A percentile compares a stretch with the other conserved stretches of the same genome.
Evolutionary conservation across 768 basidiomycete genomes (phyloP).

Genomic region (Leccinum ochraceum): DNA sequence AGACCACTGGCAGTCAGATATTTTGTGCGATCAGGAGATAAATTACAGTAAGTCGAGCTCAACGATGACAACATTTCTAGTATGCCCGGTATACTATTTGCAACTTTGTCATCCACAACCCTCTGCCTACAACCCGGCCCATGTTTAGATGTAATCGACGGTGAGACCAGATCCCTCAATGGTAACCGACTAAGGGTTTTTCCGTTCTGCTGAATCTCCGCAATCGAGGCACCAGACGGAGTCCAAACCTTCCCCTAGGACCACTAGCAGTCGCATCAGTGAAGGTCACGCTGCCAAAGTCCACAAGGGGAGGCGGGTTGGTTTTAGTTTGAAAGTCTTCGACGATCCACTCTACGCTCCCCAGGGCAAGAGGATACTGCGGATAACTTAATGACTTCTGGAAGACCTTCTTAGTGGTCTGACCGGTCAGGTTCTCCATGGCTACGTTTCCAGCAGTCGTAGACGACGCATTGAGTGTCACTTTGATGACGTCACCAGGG

Average conservation of each 20-base stretch:
- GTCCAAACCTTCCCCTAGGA: slow-evolving; percentile 8
- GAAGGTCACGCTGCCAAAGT: slow-evolving; percentile 26
- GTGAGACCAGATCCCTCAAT: slow-evolving; percentile 1
- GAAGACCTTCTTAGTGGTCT: slow-evolving; percentile 15
- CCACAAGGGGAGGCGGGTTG: slow-evolving; percentile 11
- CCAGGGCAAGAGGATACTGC: slow-evolving; percentile 13
- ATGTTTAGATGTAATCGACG: slow-evolving; percentile 9
- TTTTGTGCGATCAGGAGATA: too few relatives aligned
- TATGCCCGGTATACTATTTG: neutral
- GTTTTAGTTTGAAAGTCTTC: too few relatives aligned
- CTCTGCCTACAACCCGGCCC: neutral
- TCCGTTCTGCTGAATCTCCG: slow-evolving; percentile 15
- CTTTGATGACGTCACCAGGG: slow-evolving; percentile 11
- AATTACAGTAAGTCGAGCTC: neutral
- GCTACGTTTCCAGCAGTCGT: slow-evolving; percentile 17
- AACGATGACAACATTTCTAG: neutral
- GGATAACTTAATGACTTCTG: slow-evolving; percentile 7
- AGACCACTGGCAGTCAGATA: neutral
- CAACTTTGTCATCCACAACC: neutral
- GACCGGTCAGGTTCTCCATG: slow-evolving; percentile 26
- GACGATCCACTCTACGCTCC: slow-evolving; percentile 27
- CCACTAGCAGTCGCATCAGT: slow-evolving; percentile 10
- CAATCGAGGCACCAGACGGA: slow-evolving; percentile 9
- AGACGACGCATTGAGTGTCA: slow-evolving; percentile 21
- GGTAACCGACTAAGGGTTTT: slow-evolving; percentile 9